Evolutionary conservation across 352 stramenopile genomes (phyloP).

Genomic region (Pythium utonaiense): DNA sequence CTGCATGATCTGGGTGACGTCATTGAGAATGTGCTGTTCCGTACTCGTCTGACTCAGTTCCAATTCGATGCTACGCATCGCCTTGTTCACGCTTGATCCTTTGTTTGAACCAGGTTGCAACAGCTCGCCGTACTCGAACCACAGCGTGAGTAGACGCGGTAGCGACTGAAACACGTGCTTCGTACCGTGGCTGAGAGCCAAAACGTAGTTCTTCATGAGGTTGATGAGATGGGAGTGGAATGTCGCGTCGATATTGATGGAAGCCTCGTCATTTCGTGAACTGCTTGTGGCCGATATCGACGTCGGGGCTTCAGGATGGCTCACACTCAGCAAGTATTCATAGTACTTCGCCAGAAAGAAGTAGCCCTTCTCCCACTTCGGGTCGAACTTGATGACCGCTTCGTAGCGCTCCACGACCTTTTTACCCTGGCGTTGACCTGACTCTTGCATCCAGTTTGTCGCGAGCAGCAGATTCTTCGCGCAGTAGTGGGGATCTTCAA

Average conservation of each 20-base stretch:
- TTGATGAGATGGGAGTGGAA: conserved; percentile 79
- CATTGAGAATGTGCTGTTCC: conserved; percentile 58
- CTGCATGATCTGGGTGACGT: conserved; percentile 64
- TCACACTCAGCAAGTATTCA: conserved; percentile 85
- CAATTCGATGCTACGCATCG: conserved; percentile 58
- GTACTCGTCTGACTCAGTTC: conserved; percentile 45
- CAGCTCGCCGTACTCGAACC: conserved; percentile 94
- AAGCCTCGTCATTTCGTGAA: conserved; percentile 30
- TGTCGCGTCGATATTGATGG: conserved; percentile 44
- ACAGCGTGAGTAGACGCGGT: conserved; percentile 95
- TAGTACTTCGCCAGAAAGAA: conserved; percentile 91
- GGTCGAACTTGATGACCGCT: conserved; percentile 92
- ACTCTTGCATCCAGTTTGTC: conserved; percentile 96
- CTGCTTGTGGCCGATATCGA: conserved; percentile 30
- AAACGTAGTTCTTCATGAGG: conserved; percentile 94
- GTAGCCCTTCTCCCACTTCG: conserved; percentile 93
- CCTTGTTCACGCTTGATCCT: conserved; percentile 52
- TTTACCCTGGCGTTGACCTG: conserved; percentile 89
- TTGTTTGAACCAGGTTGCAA: conserved; percentile 38
- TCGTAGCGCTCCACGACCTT: conserved; percentile 94
- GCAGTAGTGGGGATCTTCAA: conserved; percentile 68
- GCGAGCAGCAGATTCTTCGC: conserved; percentile 90
- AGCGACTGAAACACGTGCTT: conserved; percentile 98
- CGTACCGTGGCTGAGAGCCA: conserved; percentile 71
- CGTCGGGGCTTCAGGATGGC: conserved; percentile 45